Percentiles rank a stretch among this genome's conserved stretches.
These are phyloP conservation scores for Ogataea saltuana DNA, from an alignment of 805 yeast genomes.

Conservation along the genomic window DNA sequence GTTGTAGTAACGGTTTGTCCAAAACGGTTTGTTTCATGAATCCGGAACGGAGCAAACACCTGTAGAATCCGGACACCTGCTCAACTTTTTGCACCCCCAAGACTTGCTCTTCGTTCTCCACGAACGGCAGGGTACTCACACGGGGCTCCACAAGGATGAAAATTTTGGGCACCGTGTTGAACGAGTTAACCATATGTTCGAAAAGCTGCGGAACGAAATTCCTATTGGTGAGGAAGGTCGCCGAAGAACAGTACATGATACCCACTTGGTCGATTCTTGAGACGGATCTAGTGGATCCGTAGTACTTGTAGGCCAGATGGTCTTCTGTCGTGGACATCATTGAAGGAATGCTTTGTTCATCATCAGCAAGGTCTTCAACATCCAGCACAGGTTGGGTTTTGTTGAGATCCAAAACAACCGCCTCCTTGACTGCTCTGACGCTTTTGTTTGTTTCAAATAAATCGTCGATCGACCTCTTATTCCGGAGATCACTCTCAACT, in stretches of 20 bases:
- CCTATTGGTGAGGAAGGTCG: constrained; percentile 41
- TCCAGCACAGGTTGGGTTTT: neutral
- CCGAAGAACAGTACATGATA: constrained; percentile 42
- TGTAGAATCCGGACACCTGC: constrained; percentile 45
- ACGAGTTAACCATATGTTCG: constrained; percentile 39
- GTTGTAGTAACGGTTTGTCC: constrained; percentile 22
- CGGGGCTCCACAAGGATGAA: constrained; percentile 46
- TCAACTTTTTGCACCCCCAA: constrained; percentile 42
- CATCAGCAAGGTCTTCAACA: neutral
- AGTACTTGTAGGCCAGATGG: constrained; percentile 9
- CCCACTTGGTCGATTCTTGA: constrained; percentile 40
- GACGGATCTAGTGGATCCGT: constrained; percentile 15
- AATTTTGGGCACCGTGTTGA: constrained; percentile 44
- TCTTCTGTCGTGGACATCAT: constrained; percentile 2
- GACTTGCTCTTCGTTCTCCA: constrained; percentile 40
- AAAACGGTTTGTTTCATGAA: constrained; percentile 43
- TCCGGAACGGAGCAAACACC: constrained; percentile 51
- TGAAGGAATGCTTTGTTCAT: constrained; percentile 8
- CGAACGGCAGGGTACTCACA: constrained; percentile 44
- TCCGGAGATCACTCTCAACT: constrained; percentile 38
- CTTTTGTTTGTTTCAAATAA: constrained; percentile 31
- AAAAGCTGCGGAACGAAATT: constrained; percentile 48
- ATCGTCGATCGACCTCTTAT: constrained; percentile 30
- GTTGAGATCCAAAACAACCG: constrained; percentile 22
- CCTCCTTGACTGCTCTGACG: constrained; percentile 24